Evolutionary conservation across 139 green algal species (phyloP).

Genomic region (Ettlia oleoabundans): DNA sequence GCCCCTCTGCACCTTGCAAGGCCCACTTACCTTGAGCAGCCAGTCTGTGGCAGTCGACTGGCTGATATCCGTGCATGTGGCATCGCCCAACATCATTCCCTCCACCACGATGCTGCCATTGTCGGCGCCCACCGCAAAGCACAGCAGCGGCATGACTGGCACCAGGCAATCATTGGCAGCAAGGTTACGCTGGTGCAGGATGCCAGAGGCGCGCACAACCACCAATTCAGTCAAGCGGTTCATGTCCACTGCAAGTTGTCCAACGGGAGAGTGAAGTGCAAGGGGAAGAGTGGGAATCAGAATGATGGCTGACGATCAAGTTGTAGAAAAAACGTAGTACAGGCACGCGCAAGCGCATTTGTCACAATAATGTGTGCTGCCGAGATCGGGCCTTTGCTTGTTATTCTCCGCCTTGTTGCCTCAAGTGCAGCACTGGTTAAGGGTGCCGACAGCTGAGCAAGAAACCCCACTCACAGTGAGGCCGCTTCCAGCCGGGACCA

Average conservation of each 20-base stretch:
- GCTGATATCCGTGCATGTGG: conserved; percentile 11
- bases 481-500: neutral
- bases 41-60: conserved; percentile 4
- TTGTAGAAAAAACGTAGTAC: no score
- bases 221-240: conserved; percentile 15
- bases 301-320: no score
- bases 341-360: no score
- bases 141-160: conserved; percentile 29
- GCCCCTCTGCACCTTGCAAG: no score
- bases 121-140: conserved; percentile 24
- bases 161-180: conserved; percentile 13
- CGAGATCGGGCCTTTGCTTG: no score
- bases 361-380: no score
- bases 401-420: no score
- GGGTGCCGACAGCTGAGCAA: no score
- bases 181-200: neutral
- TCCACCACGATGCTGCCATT: neutral
- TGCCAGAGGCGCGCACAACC: neutral
- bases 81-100: neutral
- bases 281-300: neutral
- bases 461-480: neutral
- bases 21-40: conserved; percentile 20
- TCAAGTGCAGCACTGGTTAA: no score
- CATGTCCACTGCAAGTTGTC: conserved; percentile 17
- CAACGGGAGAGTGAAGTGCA: neutral